Evolutionary conservation across 2,329 filamentous ascomycete species (phyloP), one percentile per base, ranked within the genome.

Genomic region (Arthrocladium fulminans): DNA sequence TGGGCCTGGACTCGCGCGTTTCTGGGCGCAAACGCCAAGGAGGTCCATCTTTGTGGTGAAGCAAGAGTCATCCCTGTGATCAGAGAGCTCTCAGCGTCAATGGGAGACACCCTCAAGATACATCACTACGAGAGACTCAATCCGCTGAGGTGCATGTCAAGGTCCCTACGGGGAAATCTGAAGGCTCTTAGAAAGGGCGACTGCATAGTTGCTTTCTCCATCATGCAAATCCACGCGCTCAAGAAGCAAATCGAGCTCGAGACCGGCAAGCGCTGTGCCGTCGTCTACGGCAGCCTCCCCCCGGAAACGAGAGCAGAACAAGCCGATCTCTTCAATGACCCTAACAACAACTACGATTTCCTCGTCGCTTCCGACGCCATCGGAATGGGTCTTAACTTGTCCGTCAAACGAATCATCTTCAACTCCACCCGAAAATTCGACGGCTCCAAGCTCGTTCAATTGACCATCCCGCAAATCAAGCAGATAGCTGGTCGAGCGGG

Each of bases 1-100:
- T 94, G 85, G 82, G 89, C 88, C 2, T 98, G 92, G 92, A 95
- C 89, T 1, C 80, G 88, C 59, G 92, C 92, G 1, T 73, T 97
- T 12, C 72, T 98, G 3, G 92, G 92, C 29, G 75, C 95, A 1
- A 83, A 85, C 65, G 92, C 88, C 3, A 83, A 82, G 58, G 92
- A 98, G 62, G 73, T 98, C 4, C 92, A 98, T 67, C 74, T 98
- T 0, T 98, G 92, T 63, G 92, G 92, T 51, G 92, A 98, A 66
- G 81, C 86, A 53, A 77, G 94, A 35, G 81, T 83, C 0, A 84
- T 95, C 8, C 79, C 85, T 2, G 66, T 98, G 35, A 83, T 98
- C 53, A 72, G 83, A 56, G 79, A 85, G 23, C 65, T 98, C 13
- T 89, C 86, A 58, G 82, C 82, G 12, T 78, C 81, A 13, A 81